Conservation (phyloP, 2,329 filamentous ascomycete species). For the Cucurbitaria berberidis region DNA sequence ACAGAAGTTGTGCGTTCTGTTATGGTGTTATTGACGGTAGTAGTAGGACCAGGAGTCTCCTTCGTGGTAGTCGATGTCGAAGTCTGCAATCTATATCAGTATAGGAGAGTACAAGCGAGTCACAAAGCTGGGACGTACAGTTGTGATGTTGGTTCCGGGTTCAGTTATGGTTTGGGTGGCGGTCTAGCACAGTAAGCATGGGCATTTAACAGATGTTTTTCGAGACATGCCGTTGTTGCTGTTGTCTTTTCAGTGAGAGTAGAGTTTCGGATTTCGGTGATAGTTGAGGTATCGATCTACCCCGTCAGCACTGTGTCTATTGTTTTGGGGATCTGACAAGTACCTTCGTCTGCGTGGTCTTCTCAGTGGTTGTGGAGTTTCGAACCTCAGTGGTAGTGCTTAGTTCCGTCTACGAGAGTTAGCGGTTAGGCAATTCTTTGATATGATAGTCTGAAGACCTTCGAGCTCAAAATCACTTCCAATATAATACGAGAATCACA, state of each 20-base stretch:
- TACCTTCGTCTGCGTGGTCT: constrained; percentile 7
- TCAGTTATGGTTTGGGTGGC: not conserved
- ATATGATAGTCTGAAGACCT: not conserved
- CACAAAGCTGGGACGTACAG: not conserved
- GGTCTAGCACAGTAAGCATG: not conserved
- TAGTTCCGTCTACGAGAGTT: not conserved
- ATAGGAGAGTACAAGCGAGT: not conserved
- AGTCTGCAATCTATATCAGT: not conserved
- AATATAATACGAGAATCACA: too few relatives aligned
- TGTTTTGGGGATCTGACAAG: not conserved
- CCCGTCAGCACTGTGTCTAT: not conserved
- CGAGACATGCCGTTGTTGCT: constrained; percentile 9
- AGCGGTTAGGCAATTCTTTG: not conserved
- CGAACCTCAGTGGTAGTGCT: constrained; percentile 4
- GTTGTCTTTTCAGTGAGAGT: constrained; percentile 5
- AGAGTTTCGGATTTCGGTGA: constrained; percentile 5
- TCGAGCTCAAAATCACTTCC: too few relatives aligned
- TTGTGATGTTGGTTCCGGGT: constrained; percentile 4
- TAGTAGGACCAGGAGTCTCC: not conserved
- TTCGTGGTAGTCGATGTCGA: not conserved
- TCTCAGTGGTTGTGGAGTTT: constrained; percentile 7
- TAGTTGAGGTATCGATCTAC: not conserved
- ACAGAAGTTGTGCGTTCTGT: constrained; percentile 14
- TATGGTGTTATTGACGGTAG: constrained; percentile 17
- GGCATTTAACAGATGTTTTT: not conserved